Base-by-base conservation (phyloP, 805 yeast genomes). In the Isabelozyma gotoi region DNA sequence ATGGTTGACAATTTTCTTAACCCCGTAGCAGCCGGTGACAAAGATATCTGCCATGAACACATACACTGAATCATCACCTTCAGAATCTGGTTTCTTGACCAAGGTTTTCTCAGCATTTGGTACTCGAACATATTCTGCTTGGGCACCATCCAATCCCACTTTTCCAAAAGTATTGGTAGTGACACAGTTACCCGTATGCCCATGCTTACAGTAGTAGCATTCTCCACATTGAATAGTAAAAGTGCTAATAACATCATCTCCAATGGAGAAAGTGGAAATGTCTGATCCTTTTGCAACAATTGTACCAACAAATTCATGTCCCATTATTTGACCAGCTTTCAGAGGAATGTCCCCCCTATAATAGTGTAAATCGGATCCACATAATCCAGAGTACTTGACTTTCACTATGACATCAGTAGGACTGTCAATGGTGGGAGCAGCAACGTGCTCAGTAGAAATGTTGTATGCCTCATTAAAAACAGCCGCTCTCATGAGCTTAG, bases 11-110 rank as follows among this genome's bases (percentile, higher is more conserved):
- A 76, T 74, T 51, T 79, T 78, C 45, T 72, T 69, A 8, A 76
- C 82, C 29, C 84, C 84, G 47, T 71, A 75, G 60, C 76, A 81
- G 0, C 84, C 86, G 1, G 86, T 81, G 35, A 82, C 78, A 62
- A 81, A 81, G 40, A 81, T 81, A 56, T 81, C 85, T 11, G 84
- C 80, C 83, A 81, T 77, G 48, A 81, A 56, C 5, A 80, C 73
- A 24, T 79, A 73, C 7, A 76, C 69, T 3, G 71, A 57, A 45
- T 76, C 78, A 44, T 74, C 73, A 37, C 53, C 52, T 1, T 47
- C 47, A 7, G 46, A 20, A 1, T 33, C 24, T 4, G 82, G 82
- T 40, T 72, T 68, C 33, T 63, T 72, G 41, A 69, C 65, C 51
- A 81, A 58, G 1, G 81, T 76, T 10, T 73, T 63, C 36, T 71